phyloP scores from a whole-genome alignment of 2,329 filamentous ascomycete species.

The Mollisia scopiformis region DNA sequence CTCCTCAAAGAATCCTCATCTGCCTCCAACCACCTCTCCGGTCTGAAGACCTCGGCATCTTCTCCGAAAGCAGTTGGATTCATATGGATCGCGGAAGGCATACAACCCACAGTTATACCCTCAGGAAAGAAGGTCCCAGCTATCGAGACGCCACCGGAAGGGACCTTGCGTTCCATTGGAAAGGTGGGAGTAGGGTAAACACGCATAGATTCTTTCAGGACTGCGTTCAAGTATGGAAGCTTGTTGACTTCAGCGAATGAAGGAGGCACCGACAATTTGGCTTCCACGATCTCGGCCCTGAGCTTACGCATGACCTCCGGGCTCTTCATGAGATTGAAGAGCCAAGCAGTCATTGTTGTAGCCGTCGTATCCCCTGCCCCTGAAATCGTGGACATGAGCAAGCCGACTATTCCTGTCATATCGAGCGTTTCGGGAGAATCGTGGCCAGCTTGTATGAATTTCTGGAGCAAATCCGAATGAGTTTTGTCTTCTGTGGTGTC shows the following conservation, averaged over 20 bases:
- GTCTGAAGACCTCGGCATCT: slow-evolving; percentile 15
- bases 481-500: not conserved
- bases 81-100: slow-evolving; percentile 37
- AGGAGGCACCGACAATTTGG: not conserved
- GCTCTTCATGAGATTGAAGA: slow-evolving; percentile 36
- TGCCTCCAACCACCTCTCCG: slow-evolving; percentile 20
- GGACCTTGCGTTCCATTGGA: slow-evolving; percentile 12
- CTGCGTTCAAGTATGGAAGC: slow-evolving; percentile 39
- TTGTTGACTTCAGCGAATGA: slow-evolving; percentile 3
- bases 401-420: not conserved
- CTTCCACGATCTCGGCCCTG: slow-evolving; percentile 34
- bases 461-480: not conserved
- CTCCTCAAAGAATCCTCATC: slow-evolving; percentile 3
- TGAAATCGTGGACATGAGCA: slow-evolving; percentile 10
- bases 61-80: slow-evolving; percentile 8
- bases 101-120: slow-evolving; percentile 38
- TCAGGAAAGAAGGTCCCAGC: slow-evolving; percentile 2
- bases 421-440: slow-evolving; percentile 2
- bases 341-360: slow-evolving; percentile 36
- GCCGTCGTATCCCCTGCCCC: slow-evolving; percentile 39
- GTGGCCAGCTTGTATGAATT: slow-evolving; percentile 3
- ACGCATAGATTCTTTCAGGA: slow-evolving; percentile 46
- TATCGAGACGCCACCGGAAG: slow-evolving; percentile 2
- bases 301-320: slow-evolving; percentile 39
- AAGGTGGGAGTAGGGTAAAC: slow-evolving; percentile 36